phyloP scores from a whole-genome alignment of 345 rosid genomes.

The Crucihimalaya himalaica region DNA sequence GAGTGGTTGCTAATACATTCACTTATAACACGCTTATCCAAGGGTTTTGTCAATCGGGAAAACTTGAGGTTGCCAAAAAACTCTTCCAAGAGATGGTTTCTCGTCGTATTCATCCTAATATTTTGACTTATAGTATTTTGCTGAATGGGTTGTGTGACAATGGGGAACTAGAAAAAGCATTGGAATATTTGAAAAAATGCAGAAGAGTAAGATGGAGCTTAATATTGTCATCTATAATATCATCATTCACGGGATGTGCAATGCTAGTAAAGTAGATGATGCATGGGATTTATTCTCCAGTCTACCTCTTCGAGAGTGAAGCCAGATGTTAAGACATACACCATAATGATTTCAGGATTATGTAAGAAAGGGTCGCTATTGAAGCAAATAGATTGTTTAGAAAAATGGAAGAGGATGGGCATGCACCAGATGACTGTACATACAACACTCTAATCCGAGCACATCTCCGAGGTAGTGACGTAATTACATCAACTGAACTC shows the following conservation, averaged over 20 bases:
- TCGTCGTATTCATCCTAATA: background rate
- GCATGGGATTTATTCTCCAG: constrained; percentile 25
- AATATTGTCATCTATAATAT: constrained; percentile 16
- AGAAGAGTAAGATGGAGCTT: constrained; percentile 10
- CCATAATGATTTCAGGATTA: constrained; percentile 24
- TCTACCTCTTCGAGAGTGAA: constrained; percentile 13
- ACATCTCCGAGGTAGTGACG: background rate
- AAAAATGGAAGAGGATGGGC: constrained; percentile 26
- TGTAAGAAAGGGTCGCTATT: background rate
- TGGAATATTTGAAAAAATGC: background rate
- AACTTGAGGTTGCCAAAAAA: background rate
- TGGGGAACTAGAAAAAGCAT: background rate
- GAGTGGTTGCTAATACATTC: background rate
- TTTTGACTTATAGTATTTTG: background rate
- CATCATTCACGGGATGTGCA: constrained; percentile 46
- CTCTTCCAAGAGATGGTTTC: constrained; percentile 12
- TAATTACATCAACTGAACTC: background rate
- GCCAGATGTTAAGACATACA: constrained; percentile 12
- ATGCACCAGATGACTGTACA: constrained; percentile 1
- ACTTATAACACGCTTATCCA: constrained; percentile 16
- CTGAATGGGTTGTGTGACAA: constrained; percentile 2
- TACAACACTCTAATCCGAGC: constrained; percentile 24
- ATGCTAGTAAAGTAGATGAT: constrained; percentile 13
- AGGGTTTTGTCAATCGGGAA: background rate
- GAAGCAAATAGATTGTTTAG: constrained; percentile 1